phyloP scores from a whole-genome alignment of 139 green algal species.

The Haematococcus lacustris region DNA sequence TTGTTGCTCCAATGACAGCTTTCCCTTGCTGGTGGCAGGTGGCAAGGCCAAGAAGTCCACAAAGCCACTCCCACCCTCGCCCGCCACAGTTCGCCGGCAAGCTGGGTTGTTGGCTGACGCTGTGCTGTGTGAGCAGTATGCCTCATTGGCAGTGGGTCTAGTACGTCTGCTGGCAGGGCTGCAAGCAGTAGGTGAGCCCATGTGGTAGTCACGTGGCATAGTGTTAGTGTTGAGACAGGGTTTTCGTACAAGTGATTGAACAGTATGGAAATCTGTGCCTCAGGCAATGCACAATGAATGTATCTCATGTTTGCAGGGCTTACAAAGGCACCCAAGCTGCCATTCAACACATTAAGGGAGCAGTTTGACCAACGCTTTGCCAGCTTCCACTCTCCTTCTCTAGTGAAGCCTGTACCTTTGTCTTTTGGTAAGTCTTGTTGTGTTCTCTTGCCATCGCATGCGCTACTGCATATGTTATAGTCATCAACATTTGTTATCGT shows the following conservation, averaged over 20 bases:
- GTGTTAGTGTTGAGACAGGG: background rate
- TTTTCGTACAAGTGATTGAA: background rate
- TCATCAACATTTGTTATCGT: too few relatives aligned
- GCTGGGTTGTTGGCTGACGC: conserved; percentile 6
- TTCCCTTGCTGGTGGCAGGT: background rate
- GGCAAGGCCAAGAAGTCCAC: conserved; percentile 3
- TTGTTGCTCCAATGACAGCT: background rate
- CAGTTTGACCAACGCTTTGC: conserved; percentile 68
- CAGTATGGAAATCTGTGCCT: background rate
- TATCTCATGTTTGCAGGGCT: conserved; percentile 5
- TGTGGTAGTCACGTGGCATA: background rate
- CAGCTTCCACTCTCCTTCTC: conserved; percentile 19
- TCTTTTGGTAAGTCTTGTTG: background rate
- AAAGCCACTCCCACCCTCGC: background rate
- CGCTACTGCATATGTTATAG: background rate
- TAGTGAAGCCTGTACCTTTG: background rate
- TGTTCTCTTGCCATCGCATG: background rate
- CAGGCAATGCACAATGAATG: background rate
- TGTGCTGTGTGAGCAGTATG: conserved; percentile 11
- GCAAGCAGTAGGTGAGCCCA: conserved; percentile 11
- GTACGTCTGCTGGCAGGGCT: conserved; percentile 36
- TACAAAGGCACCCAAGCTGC: background rate
- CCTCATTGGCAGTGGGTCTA: conserved; percentile 37
- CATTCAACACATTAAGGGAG: conserved; percentile 52
- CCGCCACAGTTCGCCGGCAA: conserved; percentile 3